Evolutionary conservation across 495 filamentous ascomycete genomes (phyloP), one percentile per base, ranked within the genome.

Genomic region (Penicillium waksmanii): DNA sequence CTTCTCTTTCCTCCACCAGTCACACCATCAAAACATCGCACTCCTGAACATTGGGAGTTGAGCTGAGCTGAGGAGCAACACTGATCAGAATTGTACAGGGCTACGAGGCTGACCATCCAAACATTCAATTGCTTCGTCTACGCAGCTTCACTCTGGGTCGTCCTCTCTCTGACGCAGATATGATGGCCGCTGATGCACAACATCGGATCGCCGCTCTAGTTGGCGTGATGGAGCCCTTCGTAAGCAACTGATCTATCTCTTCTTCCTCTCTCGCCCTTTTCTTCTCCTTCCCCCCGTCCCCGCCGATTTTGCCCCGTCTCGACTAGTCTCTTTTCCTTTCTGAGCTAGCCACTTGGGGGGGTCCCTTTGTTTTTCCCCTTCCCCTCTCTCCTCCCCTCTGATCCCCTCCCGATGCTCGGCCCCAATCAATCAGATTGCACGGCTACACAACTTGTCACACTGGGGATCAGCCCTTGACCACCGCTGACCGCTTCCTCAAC

Each of bases 91-190:
- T n/a, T n/a, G n/a, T 31, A 38, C 36, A 91, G 87, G 92, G 91
- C 60, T 96, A 90, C 70, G 79, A 83, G 33, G 76, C 82, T 13
- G 86, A 90, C 54, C 87, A 96, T 64, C 71, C 82, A 40, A 87
- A 94, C 57, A 91, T 95, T 64, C 80, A 85, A 43, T 79, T 96
- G 55, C 77, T 96, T 51, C 87, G 90, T 56, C 80, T 96, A 58
- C 82, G 85, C 61, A 94, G 86, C 70, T 95, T 86, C 67, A 92
- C 88, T 0, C 73, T 94, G 36, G 81, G 86, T 34, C 85, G 74
- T 56, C 82, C 85, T 64, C 66, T 96, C 43, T 55, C 76, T 13
- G 89, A 93, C 56, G 66, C 70, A 27, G 76, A 84, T 35, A 76
- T 90, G 43, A 68, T 80, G 48, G 71, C 69, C 17, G 64, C 73